A percentile compares a stretch with the other conserved stretches of the same genome.
Conservation (phyloP, 2,329 filamentous ascomycete genomes). For the Juglanconis juglandina region DNA sequence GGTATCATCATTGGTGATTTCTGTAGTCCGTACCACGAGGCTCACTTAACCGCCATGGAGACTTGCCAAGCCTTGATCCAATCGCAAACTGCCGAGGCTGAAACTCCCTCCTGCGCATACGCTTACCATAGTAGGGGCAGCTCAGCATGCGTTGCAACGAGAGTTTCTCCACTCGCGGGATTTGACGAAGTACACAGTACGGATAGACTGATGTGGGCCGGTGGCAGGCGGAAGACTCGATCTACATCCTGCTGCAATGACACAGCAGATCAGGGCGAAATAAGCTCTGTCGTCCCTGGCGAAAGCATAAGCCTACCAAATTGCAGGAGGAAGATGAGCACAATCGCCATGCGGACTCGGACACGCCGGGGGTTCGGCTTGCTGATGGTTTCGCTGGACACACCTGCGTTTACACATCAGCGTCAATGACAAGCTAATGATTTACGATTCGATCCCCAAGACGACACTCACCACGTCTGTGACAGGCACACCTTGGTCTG, state of each 20-base stretch:
- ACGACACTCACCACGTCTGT: background rate
- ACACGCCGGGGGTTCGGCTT: background rate
- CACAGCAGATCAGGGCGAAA: background rate
- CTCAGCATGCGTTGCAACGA: too few relatives aligned
- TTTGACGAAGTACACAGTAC: background rate
- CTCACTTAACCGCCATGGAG: too few relatives aligned
- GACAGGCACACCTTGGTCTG: background rate
- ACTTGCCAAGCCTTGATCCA: too few relatives aligned
- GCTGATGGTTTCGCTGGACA: background rate
- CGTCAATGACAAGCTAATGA: slow-evolving; percentile 1
- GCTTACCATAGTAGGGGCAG: too few relatives aligned
- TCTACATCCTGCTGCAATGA: background rate
- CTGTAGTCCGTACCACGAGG: too few relatives aligned
- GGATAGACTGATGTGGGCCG: background rate
- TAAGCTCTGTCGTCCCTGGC: background rate
- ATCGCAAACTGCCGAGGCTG: too few relatives aligned
- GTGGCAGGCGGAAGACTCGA: background rate
- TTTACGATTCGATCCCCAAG: background rate
- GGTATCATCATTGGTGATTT: too few relatives aligned
- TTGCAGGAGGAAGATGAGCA: background rate
- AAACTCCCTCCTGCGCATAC: too few relatives aligned
- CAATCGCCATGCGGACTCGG: background rate
- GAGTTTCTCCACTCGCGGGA: too few relatives aligned
- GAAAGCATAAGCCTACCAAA: background rate
- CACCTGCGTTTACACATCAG: slow-evolving; percentile 3